These are phyloP conservation scores for Paratinospora sagittata DNA, from an alignment of 164 flowering plant species.

Conservation along the genomic window DNA sequence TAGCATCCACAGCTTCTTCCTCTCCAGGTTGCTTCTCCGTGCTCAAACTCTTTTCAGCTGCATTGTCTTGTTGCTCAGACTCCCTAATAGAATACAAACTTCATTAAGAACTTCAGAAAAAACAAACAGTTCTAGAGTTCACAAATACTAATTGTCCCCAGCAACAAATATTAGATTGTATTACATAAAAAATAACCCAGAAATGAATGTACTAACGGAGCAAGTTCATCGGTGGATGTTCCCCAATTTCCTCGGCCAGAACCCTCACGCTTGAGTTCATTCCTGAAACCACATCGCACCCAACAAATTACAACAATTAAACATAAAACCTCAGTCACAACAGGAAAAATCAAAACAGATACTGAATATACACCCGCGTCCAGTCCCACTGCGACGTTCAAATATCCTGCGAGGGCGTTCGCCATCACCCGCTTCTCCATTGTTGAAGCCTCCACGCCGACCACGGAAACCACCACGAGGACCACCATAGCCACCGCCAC, in stretches of 20 bases:
- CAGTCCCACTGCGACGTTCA: conserved; percentile 70
- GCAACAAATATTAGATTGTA: neutral
- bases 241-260: conserved; percentile 74
- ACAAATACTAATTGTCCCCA: neutral
- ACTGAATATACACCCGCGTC: conserved; percentile 41
- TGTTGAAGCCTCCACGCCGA: conserved; percentile 46
- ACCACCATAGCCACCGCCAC: conserved; percentile 19
- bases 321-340: neutral
- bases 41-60: conserved; percentile 29
- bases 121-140: neutral
- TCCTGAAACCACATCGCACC: conserved; percentile 23
- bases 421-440: conserved; percentile 47
- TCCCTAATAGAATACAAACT: conserved; percentile 24
- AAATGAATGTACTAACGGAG: conserved; percentile 29
- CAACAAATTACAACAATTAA: neutral
- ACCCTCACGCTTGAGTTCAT: conserved; percentile 55
- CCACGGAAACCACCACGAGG: conserved; percentile 52
- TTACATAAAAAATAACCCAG: neutral
- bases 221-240: conserved; percentile 45
- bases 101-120: neutral
- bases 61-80: conserved; percentile 26
- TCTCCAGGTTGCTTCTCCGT: conserved; percentile 34
- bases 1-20: conserved; percentile 34
- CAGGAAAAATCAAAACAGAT: neutral
- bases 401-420: conserved; percentile 44